Evolutionary conservation across 805 yeast genomes (phyloP).

Genomic region (Metschnikowia bowlesiae): DNA sequence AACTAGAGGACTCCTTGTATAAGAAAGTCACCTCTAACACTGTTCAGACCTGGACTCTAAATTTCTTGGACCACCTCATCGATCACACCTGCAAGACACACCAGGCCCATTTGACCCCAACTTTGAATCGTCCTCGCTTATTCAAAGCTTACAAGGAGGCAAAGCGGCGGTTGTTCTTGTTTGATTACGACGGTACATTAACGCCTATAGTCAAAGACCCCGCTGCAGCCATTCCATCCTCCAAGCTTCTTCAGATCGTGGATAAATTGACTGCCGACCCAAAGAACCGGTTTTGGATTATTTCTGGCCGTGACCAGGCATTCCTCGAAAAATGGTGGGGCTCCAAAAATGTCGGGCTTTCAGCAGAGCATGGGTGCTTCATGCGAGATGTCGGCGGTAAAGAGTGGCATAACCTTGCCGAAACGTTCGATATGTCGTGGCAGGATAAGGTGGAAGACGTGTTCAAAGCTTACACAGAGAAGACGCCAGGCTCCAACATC

Average conservation of each 20-base stretch:
- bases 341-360: constrained; percentile 63
- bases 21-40: constrained; percentile 64
- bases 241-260: constrained; percentile 57
- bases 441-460: constrained; percentile 74
- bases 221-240: constrained; percentile 95
- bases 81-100: constrained; percentile 36
- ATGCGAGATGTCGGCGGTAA: constrained; percentile 64
- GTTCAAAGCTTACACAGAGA: constrained; percentile 71
- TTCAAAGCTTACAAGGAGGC: constrained; percentile 57
- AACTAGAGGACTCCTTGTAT: constrained; percentile 53
- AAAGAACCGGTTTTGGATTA: constrained; percentile 85
- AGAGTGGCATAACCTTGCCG: constrained; percentile 83
- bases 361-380: constrained; percentile 98
- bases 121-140: constrained; percentile 67
- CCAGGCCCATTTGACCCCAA: constrained; percentile 57
- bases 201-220: constrained; percentile 97
- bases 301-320: constrained; percentile 90
- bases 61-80: constrained; percentile 50
- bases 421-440: constrained; percentile 89
- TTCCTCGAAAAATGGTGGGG: constrained; percentile 91
- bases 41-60: constrained; percentile 74
- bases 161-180: constrained; percentile 69
- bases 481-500: constrained; percentile 84
- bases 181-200: constrained; percentile 96
- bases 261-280: constrained; percentile 66